Evolutionary conservation across 495 filamentous ascomycete genomes (phyloP), one percentile per base, ranked within the genome.

Genomic region (Glutinoglossum americanum): DNA sequence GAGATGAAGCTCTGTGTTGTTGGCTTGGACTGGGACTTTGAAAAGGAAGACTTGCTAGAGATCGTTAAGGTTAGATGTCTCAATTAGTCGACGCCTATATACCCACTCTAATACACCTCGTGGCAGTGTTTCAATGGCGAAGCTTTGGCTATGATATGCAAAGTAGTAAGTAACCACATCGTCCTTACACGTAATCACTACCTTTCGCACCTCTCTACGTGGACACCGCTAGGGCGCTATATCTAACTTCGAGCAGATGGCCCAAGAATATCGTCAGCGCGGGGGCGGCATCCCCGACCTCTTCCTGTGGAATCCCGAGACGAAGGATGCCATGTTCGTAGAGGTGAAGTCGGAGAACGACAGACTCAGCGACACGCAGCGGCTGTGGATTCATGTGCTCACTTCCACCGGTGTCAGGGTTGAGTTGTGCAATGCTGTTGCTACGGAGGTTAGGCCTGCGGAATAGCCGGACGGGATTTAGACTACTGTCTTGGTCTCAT

Each of bases 331-430:
- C 49, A 79, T 89, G 78, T 94, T 96, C 70, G 76, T 79, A 2
- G 89, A 96, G 69, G 89, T 95, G 53, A 94, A 94, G 75, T 88
- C 83, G 60, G 87, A 88, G 70, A 96, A 95, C 72, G 92, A 98
- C 74, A 79, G 88, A 33, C 73, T 98, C 65, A 95, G 90, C 69
- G 92, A 98, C 74, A 93, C 89, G 35, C 92, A 98, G 70, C 75
- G 92, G 61, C 72, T 98, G 41, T 98, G 92, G 92, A 95, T 96
- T 63, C 85, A 96, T 74, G 87, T 96, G 1, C 71, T 98, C 53
- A 80, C 79, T 4, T 81, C 81, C 1, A 88, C 89, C 3, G 89
- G 90, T 0, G 76, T 98, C 13, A 75, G 71, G 62, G 89, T 97
- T 28, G 88, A 94, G 67, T 68, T 97, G 57, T 95, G 89, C 69